phyloP scores from a whole-genome alignment of 2,329 filamentous ascomycete species.

The Exophiala oligosperma region DNA sequence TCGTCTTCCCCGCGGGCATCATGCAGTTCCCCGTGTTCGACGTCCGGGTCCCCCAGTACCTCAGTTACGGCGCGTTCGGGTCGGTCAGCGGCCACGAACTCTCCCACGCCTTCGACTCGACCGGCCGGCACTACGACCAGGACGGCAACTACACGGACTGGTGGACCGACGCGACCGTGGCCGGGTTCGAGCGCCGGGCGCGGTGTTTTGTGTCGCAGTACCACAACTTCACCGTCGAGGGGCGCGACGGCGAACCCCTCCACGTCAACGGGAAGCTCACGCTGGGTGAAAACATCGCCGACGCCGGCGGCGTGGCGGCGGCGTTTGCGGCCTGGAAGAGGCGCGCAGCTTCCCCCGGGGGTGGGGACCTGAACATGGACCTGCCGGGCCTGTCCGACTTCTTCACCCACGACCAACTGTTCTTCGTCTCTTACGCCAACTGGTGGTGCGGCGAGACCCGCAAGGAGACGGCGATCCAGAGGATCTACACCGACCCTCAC shows the following conservation, averaged over 20 bases:
- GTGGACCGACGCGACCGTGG: constrained; percentile 63
- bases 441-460: constrained; percentile 68
- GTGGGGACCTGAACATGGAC: constrained; percentile 47
- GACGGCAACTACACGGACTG: constrained; percentile 65
- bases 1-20: constrained; percentile 68
- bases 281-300: constrained; percentile 70
- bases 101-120: constrained; percentile 69
- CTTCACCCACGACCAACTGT: constrained; percentile 68
- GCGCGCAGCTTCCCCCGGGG: constrained; percentile 40
- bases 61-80: constrained; percentile 70
- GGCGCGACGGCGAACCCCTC: constrained; percentile 54
- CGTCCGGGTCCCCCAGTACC: constrained; percentile 61
- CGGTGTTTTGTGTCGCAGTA: constrained; percentile 71
- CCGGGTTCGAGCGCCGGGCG: constrained; percentile 58
- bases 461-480: constrained; percentile 57
- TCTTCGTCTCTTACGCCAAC: constrained; percentile 66
- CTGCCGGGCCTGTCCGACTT: constrained; percentile 59
- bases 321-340: constrained; percentile 67
- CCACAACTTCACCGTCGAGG: constrained; percentile 58
- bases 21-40: constrained; percentile 70
- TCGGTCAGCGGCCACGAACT: constrained; percentile 68
- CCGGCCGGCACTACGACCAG: constrained; percentile 64
- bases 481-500: constrained; percentile 65
- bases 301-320: constrained; percentile 65
- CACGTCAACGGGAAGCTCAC: constrained; percentile 65